phyloP scores from a whole-genome alignment of 2,329 filamentous ascomycete genomes.

The Ilyonectria mors-panacis region DNA sequence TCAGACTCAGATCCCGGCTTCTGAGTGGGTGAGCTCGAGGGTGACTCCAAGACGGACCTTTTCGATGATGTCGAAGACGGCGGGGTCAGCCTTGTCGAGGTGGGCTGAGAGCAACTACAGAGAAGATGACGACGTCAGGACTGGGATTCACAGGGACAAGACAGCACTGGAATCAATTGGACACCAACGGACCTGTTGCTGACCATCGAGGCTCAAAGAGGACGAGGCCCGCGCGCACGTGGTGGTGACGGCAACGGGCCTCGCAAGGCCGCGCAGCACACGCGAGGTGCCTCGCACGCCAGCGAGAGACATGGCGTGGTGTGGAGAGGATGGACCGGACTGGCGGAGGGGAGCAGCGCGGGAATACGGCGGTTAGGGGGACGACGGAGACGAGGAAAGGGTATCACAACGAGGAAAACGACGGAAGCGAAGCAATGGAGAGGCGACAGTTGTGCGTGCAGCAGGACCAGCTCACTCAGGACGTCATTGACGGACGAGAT shows the following conservation, averaged over 20 bases:
- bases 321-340: conserved; percentile 20
- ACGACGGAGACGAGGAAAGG: conserved; percentile 8
- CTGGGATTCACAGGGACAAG: conserved; percentile 11
- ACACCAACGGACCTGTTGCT: conserved; percentile 68
- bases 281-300: conserved; percentile 65
- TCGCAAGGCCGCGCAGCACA: conserved; percentile 61
- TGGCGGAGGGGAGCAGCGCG: conserved; percentile 17
- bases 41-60: conserved; percentile 71
- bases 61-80: conserved; percentile 90
- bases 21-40: not conserved
- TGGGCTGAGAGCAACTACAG: conserved; percentile 82
- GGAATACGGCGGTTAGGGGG: not conserved
- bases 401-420: conserved; percentile 21
- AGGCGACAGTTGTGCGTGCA: conserved; percentile 30
- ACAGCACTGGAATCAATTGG: conserved; percentile 31
- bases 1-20: conserved; percentile 14
- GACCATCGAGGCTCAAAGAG: conserved; percentile 66
- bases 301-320: conserved; percentile 62
- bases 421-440: conserved; percentile 25
- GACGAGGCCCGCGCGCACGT: conserved; percentile 57
- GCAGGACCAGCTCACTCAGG: conserved; percentile 37
- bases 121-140: conserved; percentile 36
- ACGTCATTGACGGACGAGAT: conserved; percentile 45
- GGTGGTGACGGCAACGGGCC: conserved; percentile 43
- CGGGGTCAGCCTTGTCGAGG: conserved; percentile 87